Conservation (phyloP, 306 rosid genomes). For the Neltuma alba region DNA sequence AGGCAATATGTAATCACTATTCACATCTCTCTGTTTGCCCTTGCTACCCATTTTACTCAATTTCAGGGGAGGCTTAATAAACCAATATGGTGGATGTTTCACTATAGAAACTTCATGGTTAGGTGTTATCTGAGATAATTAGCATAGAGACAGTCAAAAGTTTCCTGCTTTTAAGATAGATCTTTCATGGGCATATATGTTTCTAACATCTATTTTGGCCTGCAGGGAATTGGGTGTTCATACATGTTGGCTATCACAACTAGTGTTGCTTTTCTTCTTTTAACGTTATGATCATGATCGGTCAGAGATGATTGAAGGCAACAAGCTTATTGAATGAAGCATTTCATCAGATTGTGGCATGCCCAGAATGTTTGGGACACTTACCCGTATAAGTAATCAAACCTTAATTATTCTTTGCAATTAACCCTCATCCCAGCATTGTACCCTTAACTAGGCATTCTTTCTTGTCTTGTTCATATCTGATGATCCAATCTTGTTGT, state of each 20-base stretch:
- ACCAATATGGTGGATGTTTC: background rate
- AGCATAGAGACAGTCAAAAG: background rate
- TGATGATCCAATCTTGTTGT: conserved; percentile 22
- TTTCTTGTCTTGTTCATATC: background rate
- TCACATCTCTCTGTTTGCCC: background rate
- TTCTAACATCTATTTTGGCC: conserved; percentile 11
- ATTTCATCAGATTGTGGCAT: too few relatives aligned
- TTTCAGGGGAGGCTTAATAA: background rate
- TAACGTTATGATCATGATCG: conserved; percentile 36
- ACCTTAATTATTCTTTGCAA: conserved; percentile 18
- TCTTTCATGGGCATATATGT: background rate
- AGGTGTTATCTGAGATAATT: background rate
- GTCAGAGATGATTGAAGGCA: background rate
- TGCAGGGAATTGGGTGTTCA: conserved; percentile 63
- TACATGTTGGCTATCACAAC: conserved; percentile 54
- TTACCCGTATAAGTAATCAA: too few relatives aligned
- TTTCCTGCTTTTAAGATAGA: background rate
- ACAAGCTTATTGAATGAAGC: background rate
- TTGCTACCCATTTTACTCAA: background rate
- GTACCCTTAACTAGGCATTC: background rate
- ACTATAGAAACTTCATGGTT: background rate
- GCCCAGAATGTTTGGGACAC: too few relatives aligned
- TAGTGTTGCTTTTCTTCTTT: conserved; percentile 55
- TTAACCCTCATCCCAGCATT: background rate
- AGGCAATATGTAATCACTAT: background rate